Percentiles rank a stretch among this genome's conserved stretches.
These are phyloP conservation scores for Apophysomyces trapeziformis DNA, from an alignment of 371 early-diverging fungal species.

Conservation along the genomic window DNA sequence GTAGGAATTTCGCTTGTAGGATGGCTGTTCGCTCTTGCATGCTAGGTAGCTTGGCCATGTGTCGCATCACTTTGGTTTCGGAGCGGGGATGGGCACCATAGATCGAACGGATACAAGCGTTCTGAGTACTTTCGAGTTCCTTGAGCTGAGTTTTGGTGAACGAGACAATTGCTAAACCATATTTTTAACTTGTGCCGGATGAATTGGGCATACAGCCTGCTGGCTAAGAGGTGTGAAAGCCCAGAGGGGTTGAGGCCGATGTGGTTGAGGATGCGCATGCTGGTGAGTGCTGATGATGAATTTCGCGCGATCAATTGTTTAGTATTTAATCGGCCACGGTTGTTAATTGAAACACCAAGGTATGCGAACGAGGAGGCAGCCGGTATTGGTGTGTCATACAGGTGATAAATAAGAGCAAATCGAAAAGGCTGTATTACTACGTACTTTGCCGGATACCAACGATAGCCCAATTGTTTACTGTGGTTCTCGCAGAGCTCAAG, in stretches of 20 bases:
- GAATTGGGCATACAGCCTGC: too few species aligned
- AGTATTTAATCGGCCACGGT: conserved; percentile 9
- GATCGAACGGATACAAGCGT: too few species aligned
- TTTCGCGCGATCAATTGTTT: conserved; percentile 1
- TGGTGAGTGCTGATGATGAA: neutral
- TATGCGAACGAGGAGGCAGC: conserved; percentile 12
- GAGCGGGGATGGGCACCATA: too few species aligned
- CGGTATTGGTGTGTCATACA: conserved; percentile 16
- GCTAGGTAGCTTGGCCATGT: too few species aligned
- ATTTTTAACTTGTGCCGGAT: too few species aligned
- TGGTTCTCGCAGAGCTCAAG: neutral
- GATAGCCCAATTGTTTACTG: neutral
- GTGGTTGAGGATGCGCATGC: conserved; percentile 16
- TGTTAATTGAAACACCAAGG: conserved; percentile 22
- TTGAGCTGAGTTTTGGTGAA: too few species aligned
- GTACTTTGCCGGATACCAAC: neutral
- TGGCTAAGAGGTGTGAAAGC: too few species aligned
- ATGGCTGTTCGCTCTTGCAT: too few species aligned
- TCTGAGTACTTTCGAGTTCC: too few species aligned
- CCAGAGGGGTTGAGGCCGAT: neutral
- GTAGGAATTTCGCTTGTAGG: too few species aligned
- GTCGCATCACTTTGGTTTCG: too few species aligned
- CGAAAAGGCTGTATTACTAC: conserved; percentile 4
- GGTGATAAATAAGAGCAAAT: neutral
- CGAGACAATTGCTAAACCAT: too few species aligned